phyloP scores from a whole-genome alignment of 352 stramenopile genomes.

The Phytopythium vexans region DNA sequence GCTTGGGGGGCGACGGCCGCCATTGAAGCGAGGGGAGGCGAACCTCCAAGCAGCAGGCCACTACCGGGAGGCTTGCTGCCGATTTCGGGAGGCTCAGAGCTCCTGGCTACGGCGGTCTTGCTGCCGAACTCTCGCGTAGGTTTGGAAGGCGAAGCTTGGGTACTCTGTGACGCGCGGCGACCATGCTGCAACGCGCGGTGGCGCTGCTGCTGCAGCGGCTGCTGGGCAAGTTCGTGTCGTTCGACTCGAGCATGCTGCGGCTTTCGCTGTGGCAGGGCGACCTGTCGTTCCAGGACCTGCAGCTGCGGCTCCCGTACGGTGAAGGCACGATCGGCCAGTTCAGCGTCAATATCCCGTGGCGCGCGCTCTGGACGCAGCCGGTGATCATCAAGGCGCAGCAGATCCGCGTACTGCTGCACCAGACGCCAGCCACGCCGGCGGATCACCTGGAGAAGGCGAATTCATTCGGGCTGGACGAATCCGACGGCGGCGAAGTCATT shows the following conservation, averaged over 20 bases:
- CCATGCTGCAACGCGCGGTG: slow-evolving; percentile 80
- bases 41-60: no score
- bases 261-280: slow-evolving; percentile 86
- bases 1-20: no score
- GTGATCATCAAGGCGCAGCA: slow-evolving; percentile 73
- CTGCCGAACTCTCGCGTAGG: no score
- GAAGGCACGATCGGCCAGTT: slow-evolving; percentile 73
- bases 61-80: no score
- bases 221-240: slow-evolving; percentile 87
- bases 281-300: slow-evolving; percentile 77
- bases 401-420: slow-evolving; percentile 71
- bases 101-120: no score
- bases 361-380: slow-evolving; percentile 76
- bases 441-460: slow-evolving; percentile 8
- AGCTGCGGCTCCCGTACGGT: slow-evolving; percentile 77
- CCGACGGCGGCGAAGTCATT: slow-evolving; percentile 8
- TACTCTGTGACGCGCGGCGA: slow-evolving; percentile 1
- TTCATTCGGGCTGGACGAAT: slow-evolving; percentile 18
- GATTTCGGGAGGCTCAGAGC: background rate
- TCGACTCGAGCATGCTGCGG: slow-evolving; percentile 82
- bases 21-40: no score
- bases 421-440: slow-evolving; percentile 27
- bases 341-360: slow-evolving; percentile 84
- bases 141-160: no score
- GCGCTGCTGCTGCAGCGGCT: slow-evolving; percentile 83